Conservation (phyloP, 78 protist genomes). For the Chrysochromulina parva region DNA sequence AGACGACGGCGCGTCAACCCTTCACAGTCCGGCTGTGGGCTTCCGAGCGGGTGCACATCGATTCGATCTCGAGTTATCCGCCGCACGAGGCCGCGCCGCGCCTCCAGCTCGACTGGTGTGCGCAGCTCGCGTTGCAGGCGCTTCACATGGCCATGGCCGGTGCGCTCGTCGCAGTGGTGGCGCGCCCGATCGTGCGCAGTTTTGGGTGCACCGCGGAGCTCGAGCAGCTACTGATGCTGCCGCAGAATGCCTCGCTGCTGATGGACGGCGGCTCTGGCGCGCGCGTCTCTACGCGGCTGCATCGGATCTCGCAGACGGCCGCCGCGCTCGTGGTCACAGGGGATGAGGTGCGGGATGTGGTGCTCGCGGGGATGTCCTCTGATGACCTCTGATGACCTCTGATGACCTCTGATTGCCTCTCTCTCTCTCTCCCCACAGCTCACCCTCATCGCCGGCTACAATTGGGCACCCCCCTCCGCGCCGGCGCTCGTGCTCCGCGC, state of each 20-base stretch:
- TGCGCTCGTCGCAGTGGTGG: not conserved
- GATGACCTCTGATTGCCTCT: too few species aligned
- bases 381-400: too few species aligned
- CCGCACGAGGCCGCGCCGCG: too few species aligned
- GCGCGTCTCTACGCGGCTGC: too few species aligned
- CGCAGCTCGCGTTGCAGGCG: too few species aligned
- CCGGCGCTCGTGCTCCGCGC: not conserved
- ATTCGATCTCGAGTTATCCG: not conserved
- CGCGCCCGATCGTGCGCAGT: not conserved
- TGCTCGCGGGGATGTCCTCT: too few species aligned
- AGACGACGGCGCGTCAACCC: not conserved
- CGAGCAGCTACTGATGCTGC: not conserved
- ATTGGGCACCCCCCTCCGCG: not conserved
- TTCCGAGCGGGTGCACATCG: not conserved
- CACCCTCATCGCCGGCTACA: not conserved
- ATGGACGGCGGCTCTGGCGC: not conserved
- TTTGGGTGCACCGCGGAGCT: not conserved
- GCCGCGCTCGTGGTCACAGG: too few species aligned
- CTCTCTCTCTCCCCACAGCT: too few species aligned
- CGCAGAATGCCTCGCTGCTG: not conserved
- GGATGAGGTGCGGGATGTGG: too few species aligned
- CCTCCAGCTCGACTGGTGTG: too few species aligned
- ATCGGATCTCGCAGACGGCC: too few species aligned
- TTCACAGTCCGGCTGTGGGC: constrained; percentile 2
- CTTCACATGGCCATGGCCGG: too few species aligned